Evolutionary conservation across 1,284 basidiomycete genomes (phyloP).

Genomic region (Trametes hirsuta): DNA sequence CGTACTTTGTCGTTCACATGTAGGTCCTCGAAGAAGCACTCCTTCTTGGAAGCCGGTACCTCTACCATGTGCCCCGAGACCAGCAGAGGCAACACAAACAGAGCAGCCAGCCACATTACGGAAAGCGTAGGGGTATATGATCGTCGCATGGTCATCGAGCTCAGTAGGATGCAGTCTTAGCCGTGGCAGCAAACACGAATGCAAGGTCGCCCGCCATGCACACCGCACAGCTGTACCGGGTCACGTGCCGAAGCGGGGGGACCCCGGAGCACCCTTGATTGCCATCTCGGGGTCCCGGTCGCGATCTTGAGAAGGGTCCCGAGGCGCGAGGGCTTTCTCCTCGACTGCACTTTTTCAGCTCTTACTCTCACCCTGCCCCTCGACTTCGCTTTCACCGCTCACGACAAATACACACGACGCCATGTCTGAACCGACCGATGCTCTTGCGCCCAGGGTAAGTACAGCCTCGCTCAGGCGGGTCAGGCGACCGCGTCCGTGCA

Average conservation of each 20-base stretch:
- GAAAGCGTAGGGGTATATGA: conserved; percentile 38
- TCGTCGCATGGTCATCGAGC: conserved; percentile 41
- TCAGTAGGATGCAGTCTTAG: conserved; percentile 1
- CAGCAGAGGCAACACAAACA: conserved; percentile 47
- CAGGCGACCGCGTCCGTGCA: conserved; percentile 22
- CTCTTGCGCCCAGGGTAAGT: conserved; percentile 72
- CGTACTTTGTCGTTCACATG: conserved; percentile 91
- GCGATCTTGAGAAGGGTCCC: conserved; percentile 25
- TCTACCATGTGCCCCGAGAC: conserved; percentile 70
- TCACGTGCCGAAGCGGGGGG: conserved; percentile 13
- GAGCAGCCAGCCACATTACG: conserved; percentile 41
- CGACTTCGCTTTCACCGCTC: conserved; percentile 22
- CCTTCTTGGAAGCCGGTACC: conserved; percentile 79
- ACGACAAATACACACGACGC: conserved; percentile 27
- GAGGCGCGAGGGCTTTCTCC: conserved; percentile 24
- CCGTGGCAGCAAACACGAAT: background rate
- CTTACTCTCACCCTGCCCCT: conserved; percentile 35
- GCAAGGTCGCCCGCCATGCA: background rate
- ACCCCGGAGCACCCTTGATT: conserved; percentile 25
- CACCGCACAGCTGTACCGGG: conserved; percentile 14
- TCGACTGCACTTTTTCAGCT: conserved; percentile 37
- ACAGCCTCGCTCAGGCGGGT: conserved; percentile 4
- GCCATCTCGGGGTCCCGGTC: conserved; percentile 27
- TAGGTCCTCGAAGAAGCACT: conserved; percentile 98
- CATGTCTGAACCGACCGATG: conserved; percentile 64